Evolutionary conservation across 2,329 filamentous ascomycete species (phyloP).

Genomic region (Paracamarosporium sp.): DNA sequence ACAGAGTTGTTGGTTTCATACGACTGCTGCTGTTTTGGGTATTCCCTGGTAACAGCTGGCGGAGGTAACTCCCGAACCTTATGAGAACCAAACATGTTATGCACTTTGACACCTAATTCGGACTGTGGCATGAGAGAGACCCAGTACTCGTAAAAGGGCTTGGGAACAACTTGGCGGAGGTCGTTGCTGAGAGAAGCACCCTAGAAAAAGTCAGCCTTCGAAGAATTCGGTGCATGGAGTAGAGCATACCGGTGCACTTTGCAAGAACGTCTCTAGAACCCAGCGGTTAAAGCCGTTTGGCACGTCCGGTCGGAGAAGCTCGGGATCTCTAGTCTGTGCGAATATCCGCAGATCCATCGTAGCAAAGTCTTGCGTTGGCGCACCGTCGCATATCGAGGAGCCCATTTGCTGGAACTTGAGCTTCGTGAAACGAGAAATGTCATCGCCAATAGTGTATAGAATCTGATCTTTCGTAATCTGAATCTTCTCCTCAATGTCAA

Average conservation of each 20-base stretch:
- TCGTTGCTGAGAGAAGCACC: constrained; percentile 42
- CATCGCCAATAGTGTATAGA: constrained; percentile 30
- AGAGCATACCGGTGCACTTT: constrained; percentile 42
- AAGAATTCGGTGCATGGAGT: background rate
- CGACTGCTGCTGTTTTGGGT: constrained; percentile 24
- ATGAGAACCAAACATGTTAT: constrained; percentile 21
- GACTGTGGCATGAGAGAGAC: constrained; percentile 29
- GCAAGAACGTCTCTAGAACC: constrained; percentile 42
- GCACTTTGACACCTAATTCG: constrained; percentile 24
- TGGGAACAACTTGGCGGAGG: constrained; percentile 25
- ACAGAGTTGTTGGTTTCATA: constrained; percentile 38
- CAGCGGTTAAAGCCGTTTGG: constrained; percentile 35
- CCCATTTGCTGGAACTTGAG: constrained; percentile 42
- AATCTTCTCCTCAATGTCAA: constrained; percentile 36
- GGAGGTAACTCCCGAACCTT: constrained; percentile 16
- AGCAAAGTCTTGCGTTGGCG: constrained; percentile 35
- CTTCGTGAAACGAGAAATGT: constrained; percentile 22
- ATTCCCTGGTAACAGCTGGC: constrained; percentile 22
- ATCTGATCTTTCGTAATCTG: constrained; percentile 32
- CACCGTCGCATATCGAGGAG: constrained; percentile 24
- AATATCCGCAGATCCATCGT: constrained; percentile 46
- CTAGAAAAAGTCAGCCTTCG: background rate
- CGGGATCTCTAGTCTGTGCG: constrained; percentile 26
- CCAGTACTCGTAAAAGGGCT: constrained; percentile 38
- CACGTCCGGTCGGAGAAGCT: constrained; percentile 28